Base-by-base conservation (phyloP, 306 rosid species). In the Medicago ruthenica region DNA sequence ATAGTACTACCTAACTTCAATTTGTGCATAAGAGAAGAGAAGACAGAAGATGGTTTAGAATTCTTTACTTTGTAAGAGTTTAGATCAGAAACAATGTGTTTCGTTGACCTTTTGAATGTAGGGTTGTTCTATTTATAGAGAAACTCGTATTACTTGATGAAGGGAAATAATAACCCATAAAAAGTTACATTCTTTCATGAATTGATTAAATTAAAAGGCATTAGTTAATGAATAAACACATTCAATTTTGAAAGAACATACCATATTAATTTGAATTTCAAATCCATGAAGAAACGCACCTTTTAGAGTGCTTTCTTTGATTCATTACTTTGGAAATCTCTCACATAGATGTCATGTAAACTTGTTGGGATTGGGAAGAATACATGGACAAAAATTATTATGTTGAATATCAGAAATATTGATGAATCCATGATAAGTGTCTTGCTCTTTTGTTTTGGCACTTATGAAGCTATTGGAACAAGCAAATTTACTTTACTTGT, bases 361-460 rank as follows among this genome's bases (percentile, higher is more conserved):
- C 6, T 39, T 17, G 27, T 1, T 9, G 41, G 15, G 53, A 7
- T 1, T 9, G 41, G 15, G 53, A 7, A 70, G 16, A 27, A 14
- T 36, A 50, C 68, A 27, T 67, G 24, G 22, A 63, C n/a, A 3
- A 40, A 2, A 55, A 21, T 39, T 78, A 21, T 16, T 16, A 22
- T 65, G 54, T 72, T 73, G 8, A n/a, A 55, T 66, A 51, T 31
- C 11, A 47, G 74, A 63, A 61, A 60, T 36, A 42, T 39, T 57
- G 27, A 18, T 15, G 31, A 77, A 15, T 77, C 44, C 67, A 8
- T 34, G 47, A 22, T 13, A n/a, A 63, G 8, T 54, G n/a, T 63
- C 18, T 34, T 4, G 37, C 37, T 34, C 5, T 34, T 21, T 41
- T 36, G 54, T 60, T 45, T 11, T 51, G 2, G 39, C 13, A 58